phyloP scores from a whole-genome alignment of 176 grass and related monocot species.

The Musa schizocarpa region DNA sequence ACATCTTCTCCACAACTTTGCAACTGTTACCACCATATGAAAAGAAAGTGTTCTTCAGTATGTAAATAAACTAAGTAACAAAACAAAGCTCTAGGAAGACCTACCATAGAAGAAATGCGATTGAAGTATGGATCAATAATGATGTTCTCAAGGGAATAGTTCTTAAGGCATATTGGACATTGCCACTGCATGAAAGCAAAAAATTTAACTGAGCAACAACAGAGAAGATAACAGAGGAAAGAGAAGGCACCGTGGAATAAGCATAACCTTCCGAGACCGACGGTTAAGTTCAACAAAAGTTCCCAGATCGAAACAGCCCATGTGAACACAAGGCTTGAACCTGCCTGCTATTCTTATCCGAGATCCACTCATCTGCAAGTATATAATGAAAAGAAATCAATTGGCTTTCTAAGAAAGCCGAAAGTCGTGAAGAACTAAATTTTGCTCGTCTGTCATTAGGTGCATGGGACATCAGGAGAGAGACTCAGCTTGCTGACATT shows the following conservation, averaged over 20 bases:
- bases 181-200: constrained; percentile 69
- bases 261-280: constrained; percentile 67
- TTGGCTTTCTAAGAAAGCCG: constrained; percentile 13
- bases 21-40: constrained; percentile 44
- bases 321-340: constrained; percentile 83
- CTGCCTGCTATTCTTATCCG: constrained; percentile 79
- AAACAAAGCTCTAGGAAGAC: constrained; percentile 16
- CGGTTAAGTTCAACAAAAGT: constrained; percentile 80
- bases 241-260: constrained; percentile 15
- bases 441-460: no score
- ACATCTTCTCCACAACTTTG: constrained; percentile 51
- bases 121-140: constrained; percentile 98
- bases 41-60: constrained; percentile 23
- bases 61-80: constrained; percentile 2
- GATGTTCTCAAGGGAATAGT: constrained; percentile 62
- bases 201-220: background rate
- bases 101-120: constrained; percentile 72
- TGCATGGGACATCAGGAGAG: no score
- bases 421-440: constrained; percentile 6
- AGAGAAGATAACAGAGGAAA: constrained; percentile 3
- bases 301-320: constrained; percentile 97
- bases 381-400: constrained; percentile 12
- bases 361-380: constrained; percentile 65
- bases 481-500: no score
- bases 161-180: constrained; percentile 87